A percentile compares a stretch with the other conserved stretches of the same genome.
Conservation (phyloP, 495 filamentous ascomycete genomes). For the Daldinia concentrica region DNA sequence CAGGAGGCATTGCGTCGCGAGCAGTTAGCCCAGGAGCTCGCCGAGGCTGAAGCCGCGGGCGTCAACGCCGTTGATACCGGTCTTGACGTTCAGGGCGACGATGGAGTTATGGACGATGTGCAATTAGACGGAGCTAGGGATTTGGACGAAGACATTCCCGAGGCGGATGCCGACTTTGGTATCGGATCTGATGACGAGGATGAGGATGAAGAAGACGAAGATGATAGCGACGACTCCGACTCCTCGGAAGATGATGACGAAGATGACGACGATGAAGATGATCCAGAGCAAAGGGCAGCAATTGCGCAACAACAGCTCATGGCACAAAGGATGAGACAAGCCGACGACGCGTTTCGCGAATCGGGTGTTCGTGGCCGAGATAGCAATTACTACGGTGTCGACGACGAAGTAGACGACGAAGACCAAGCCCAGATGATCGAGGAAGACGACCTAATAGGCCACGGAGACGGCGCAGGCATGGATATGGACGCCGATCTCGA, state of each 20-base stretch:
- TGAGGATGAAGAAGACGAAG: conserved; percentile 38
- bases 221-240: conserved; percentile 48
- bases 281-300: conserved; percentile 44
- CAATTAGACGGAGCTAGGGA: conserved; percentile 56
- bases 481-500: conserved; percentile 70
- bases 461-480: conserved; percentile 53
- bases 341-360: conserved; percentile 57
- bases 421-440: conserved; percentile 60
- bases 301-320: conserved; percentile 51
- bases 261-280: conserved; percentile 49
- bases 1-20: conserved; percentile 74
- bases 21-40: conserved; percentile 70
- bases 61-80: conserved; percentile 46
- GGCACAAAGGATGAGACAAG: conserved; percentile 55
- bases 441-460: conserved; percentile 59
- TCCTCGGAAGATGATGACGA: conserved; percentile 48
- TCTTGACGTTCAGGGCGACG: conserved; percentile 50
- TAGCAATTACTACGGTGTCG: conserved; percentile 52
- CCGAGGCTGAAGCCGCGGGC: conserved; percentile 61
- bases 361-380: conserved; percentile 58
- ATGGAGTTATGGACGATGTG: conserved; percentile 50
- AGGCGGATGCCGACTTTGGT: conserved; percentile 62
- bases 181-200: conserved; percentile 56
- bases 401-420: conserved; percentile 58
- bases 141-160: conserved; percentile 74